Conservation (phyloP, 176 grass and related monocot species). For the Triticum dicoccoides region DNA sequence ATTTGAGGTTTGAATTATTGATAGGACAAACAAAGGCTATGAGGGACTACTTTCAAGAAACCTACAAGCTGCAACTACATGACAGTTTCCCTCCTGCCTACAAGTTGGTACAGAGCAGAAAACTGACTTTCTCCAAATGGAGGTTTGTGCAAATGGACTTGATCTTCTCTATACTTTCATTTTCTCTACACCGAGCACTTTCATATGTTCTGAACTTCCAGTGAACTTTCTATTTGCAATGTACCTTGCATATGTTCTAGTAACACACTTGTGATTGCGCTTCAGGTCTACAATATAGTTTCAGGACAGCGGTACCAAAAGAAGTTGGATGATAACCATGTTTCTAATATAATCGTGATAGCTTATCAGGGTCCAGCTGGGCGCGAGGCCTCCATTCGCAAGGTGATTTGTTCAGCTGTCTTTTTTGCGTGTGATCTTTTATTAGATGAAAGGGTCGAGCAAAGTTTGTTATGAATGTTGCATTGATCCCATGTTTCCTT, state of each 20-base stretch:
- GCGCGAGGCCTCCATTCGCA: slow-evolving; percentile 25
- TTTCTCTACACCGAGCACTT: too few relatives aligned
- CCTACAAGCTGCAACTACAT: slow-evolving; percentile 33
- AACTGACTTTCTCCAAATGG: slow-evolving; percentile 63
- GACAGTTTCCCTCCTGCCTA: slow-evolving; percentile 49
- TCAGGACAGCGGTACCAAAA: slow-evolving; percentile 53
- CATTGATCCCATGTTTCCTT: neutral
- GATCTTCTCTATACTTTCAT: neutral
- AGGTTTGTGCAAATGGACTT: slow-evolving; percentile 37
- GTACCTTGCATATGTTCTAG: neutral
- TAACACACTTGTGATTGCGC: neutral
- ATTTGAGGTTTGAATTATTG: slow-evolving; percentile 23
- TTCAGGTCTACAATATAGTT: slow-evolving; percentile 55
- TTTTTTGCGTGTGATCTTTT: neutral
- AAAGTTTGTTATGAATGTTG: neutral
- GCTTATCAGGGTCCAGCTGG: slow-evolving; percentile 22
- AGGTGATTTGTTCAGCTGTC: slow-evolving; percentile 9
- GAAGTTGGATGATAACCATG: slow-evolving; percentile 36
- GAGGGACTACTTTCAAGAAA: slow-evolving; percentile 54
- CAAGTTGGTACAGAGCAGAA: slow-evolving; percentile 60
- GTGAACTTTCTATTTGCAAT: neutral
- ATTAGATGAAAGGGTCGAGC: neutral
- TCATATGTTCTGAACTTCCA: too few relatives aligned
- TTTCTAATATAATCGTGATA: slow-evolving; percentile 17
- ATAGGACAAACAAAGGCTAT: neutral